Evolutionary conservation across 139 green algal genomes (phyloP), one percentile per base, ranked within the genome.

Genomic region (Coelastrella sp.): DNA sequence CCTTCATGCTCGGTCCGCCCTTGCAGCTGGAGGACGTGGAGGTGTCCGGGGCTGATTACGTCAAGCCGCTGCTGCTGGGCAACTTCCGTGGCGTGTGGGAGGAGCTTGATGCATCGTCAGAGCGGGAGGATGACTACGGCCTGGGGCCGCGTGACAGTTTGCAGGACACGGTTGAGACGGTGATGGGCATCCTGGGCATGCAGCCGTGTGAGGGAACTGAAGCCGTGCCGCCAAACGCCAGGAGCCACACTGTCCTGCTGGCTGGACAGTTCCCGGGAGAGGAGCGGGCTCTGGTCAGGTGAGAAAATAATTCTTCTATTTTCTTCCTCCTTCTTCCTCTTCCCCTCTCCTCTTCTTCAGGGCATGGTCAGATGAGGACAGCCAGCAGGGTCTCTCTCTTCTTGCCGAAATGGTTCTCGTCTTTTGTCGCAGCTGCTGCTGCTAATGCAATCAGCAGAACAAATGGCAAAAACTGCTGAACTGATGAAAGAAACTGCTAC

Each of bases 121-220:
- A 99, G 92, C 85, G 93, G 56, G 94, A 94, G 66, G 97, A 99
- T 90, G 97, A 98, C 87, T 99, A 99, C 93, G 97, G 95, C 7
- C 93, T 99, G 61, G 98, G 98, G 63, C 84, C 92, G 22, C 85
- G 96, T 3, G 96, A 99, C 35, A 92, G 84, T 14, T 91, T 99
- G 89, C 92, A 97, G 91, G 96, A 99, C 22, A 96, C 97, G 14
- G 97, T 99, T 74, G 98, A 99, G 93, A 96, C 97, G 0, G 96
- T 99, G 25, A 95, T 98, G 10, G 89, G 87, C 82, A 98, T 96
- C 73, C 94, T 99, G 85, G 97, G 97, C 82, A 97, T 99, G 97
- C 91, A 96, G 89, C 92, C 97, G 0, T 99, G 96, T 87, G 98
- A 99, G 89, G 97, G 98, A 68, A 99, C 95, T 10, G 98, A 99